Conservation (phyloP, 1,284 basidiomycete genomes). For the Chalciporus piperatoides region DNA sequence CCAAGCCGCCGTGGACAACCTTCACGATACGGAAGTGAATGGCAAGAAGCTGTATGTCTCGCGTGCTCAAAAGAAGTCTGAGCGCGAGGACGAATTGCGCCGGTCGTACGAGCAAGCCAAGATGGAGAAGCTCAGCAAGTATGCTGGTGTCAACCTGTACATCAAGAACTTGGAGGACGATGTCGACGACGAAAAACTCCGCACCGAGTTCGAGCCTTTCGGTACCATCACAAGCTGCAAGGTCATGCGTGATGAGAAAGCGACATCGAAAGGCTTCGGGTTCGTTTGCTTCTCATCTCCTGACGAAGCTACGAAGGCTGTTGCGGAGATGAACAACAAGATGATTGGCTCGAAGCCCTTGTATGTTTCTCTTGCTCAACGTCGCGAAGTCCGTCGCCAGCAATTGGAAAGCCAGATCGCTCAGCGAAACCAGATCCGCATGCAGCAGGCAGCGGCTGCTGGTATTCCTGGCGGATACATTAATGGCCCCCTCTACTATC, state of each 20-base stretch:
- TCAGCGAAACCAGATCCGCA: conserved; percentile 92
- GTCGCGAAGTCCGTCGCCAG: conserved; percentile 97
- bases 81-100: conserved; percentile 97
- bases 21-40: conserved; percentile 85
- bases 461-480: conserved; percentile 82
- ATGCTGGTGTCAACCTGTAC: conserved; percentile 98
- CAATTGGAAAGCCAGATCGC: conserved; percentile 98
- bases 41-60: conserved; percentile 95
- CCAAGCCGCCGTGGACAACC: conserved; percentile 82
- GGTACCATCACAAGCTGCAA: conserved; percentile 98
- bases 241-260: conserved; percentile 98
- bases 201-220: conserved; percentile 94
- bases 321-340: conserved; percentile 99
- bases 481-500: conserved; percentile 86
- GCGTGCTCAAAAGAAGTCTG: conserved; percentile 98
- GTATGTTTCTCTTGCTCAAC: conserved; percentile 98
- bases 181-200: conserved; percentile 92
- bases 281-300: conserved; percentile 99
- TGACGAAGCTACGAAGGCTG: conserved; percentile 99
- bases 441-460: conserved; percentile 88
- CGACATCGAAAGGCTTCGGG: conserved; percentile 91
- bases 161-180: conserved; percentile 98
- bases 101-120: conserved; percentile 93
- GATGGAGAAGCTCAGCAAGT: conserved; percentile 98
- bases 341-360: conserved; percentile 99